Evolutionary conservation across 78 protist genomes (phyloP).

Genomic region (Chrysochromulina parva): DNA sequence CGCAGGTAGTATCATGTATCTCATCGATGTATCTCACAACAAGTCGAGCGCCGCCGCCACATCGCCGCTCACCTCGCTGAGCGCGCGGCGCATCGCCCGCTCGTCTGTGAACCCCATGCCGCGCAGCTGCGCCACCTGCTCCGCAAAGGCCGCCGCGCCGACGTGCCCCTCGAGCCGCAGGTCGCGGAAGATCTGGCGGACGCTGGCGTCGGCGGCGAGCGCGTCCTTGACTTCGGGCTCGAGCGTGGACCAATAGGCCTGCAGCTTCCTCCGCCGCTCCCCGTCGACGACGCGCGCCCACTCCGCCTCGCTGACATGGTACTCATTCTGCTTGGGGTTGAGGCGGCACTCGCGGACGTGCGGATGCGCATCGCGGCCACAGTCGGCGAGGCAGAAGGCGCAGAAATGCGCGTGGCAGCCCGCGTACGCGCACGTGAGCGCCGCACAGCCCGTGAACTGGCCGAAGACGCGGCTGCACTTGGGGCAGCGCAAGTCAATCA

Average conservation of each 20-base stretch:
- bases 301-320: background rate
- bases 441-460: slow-evolving; percentile 28
- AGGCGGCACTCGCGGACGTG: slow-evolving; percentile 3
- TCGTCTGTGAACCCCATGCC: slow-evolving; percentile 32
- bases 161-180: background rate
- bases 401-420: slow-evolving; percentile 19
- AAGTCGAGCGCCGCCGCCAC: background rate
- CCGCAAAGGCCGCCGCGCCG: background rate
- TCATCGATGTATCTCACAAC: no score
- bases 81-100: slow-evolving; percentile 23
- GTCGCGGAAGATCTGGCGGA: slow-evolving; percentile 18
- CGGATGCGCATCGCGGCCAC: slow-evolving; percentile 46
- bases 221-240: background rate
- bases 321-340: background rate
- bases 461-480: background rate
- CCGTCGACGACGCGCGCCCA: slow-evolving; percentile 20
- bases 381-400: slow-evolving; percentile 38
- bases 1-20: no score
- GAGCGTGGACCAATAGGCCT: background rate
- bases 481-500: slow-evolving; percentile 24
- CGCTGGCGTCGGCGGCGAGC: slow-evolving; percentile 11
- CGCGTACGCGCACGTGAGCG: slow-evolving; percentile 4
- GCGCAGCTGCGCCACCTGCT: slow-evolving; percentile 6
- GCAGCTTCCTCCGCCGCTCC: background rate
- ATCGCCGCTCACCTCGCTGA: slow-evolving; percentile 10